Percentiles rank a stretch among this genome's conserved stretches.
phyloP scores from a whole-genome alignment of 2,329 filamentous ascomycete genomes.

The Cladophialophora immunda region DNA sequence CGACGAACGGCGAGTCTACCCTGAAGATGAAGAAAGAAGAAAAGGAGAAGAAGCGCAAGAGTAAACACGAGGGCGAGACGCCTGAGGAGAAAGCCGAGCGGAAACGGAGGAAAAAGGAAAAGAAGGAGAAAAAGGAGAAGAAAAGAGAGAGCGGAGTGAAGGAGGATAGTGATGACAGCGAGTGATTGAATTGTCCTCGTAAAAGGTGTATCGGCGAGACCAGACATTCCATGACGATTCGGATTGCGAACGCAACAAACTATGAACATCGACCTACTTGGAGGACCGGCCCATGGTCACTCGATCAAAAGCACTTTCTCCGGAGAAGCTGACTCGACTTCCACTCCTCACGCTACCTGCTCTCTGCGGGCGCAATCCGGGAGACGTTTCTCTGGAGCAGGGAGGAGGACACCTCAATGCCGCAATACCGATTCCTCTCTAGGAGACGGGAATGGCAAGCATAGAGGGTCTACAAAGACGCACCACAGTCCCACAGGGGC shows the following conservation, averaged over 20 bases:
- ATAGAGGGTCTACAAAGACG: neutral
- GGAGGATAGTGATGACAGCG: constrained; percentile 38
- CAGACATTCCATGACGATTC: neutral
- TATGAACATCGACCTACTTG: neutral
- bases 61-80: constrained; percentile 65
- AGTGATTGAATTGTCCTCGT: constrained; percentile 11
- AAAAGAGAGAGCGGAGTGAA: constrained; percentile 43
- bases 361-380: neutral
- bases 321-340: neutral
- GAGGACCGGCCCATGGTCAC: neutral
- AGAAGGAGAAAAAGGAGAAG: constrained; percentile 64
- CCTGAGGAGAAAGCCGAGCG: constrained; percentile 58
- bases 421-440: neutral
- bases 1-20: constrained; percentile 49
- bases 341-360: neutral
- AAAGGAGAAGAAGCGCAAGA: constrained; percentile 61
- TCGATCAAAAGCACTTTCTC: neutral
- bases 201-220: neutral
- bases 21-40: constrained; percentile 56
- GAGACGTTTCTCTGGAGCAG: neutral
- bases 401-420: neutral
- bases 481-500: neutral
- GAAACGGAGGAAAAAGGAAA: constrained; percentile 62
- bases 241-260: too few relatives aligned
- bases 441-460: neutral